Conservation (phyloP, 2,329 filamentous ascomycete genomes). For the Aureobasidium mangrovei region DNA sequence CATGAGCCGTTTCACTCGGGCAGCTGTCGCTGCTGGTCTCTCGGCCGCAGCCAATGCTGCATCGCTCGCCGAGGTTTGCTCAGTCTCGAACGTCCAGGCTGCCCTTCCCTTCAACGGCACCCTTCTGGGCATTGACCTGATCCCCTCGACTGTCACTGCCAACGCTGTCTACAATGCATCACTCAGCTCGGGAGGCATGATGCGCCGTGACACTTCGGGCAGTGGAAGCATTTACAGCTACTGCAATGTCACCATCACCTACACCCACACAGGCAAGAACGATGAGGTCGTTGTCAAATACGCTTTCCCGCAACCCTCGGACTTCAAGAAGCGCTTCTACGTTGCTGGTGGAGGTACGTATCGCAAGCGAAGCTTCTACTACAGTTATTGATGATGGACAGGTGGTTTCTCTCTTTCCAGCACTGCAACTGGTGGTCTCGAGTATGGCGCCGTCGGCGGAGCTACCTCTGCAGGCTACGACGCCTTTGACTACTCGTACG, state of each 20-base stretch:
- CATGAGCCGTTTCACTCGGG: slow-evolving; percentile 2
- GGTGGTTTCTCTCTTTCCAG: slow-evolving; percentile 35
- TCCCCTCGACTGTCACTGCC: slow-evolving; percentile 31
- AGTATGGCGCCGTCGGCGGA: slow-evolving; percentile 39
- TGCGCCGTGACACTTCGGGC: not conserved
- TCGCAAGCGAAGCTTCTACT: not conserved
- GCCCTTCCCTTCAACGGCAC: slow-evolving; percentile 16
- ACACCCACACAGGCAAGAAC: slow-evolving; percentile 34
- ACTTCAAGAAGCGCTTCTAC: slow-evolving; percentile 39
- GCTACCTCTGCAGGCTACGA: slow-evolving; percentile 45
- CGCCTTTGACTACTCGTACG: slow-evolving; percentile 34
- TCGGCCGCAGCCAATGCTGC: not conserved
- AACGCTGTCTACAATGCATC: slow-evolving; percentile 27
- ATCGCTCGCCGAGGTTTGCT: slow-evolving; percentile 17
- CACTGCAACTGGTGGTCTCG: slow-evolving; percentile 31
- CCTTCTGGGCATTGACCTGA: slow-evolving; percentile 28
- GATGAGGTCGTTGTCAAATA: slow-evolving; percentile 31
- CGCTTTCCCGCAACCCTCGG: slow-evolving; percentile 34
- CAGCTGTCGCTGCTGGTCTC: slow-evolving; percentile 1
- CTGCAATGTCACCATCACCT: slow-evolving; percentile 23
- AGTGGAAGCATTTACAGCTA: slow-evolving; percentile 21
- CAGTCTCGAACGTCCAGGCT: slow-evolving; percentile 15
- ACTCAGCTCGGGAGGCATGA: not conserved
- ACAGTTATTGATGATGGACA: not conserved
- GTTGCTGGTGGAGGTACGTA: slow-evolving; percentile 22